A percentile compares a stretch with the other conserved stretches of the same genome.
These are phyloP conservation scores for Penicillium polonicum DNA, from an alignment of 2,329 filamentous ascomycete genomes.

Conservation along the genomic window DNA sequence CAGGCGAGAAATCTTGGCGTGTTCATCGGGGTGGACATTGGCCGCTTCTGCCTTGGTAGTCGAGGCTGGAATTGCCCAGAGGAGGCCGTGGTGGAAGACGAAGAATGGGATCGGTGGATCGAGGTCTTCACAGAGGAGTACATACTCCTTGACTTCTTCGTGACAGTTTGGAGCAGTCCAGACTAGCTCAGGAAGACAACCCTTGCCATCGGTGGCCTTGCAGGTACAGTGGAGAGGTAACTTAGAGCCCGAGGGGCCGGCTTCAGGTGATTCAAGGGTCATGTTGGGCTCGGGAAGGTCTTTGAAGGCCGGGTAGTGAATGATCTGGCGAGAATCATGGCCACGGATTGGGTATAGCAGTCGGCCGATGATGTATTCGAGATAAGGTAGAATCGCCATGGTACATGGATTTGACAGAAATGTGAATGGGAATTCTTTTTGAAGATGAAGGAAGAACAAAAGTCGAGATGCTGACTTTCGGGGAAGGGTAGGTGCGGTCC, in stretches of 20 bases:
- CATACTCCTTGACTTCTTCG: constrained; percentile 24
- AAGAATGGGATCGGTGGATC: constrained; percentile 30
- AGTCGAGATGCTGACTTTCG: neutral
- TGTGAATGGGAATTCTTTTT: neutral
- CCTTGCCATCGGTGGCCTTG: constrained; percentile 22
- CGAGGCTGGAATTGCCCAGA: constrained; percentile 32
- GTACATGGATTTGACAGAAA: neutral
- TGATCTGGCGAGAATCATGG: constrained; percentile 28
- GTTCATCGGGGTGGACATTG: constrained; percentile 17
- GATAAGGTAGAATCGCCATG: constrained; percentile 12
- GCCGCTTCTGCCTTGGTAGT: constrained; percentile 14
- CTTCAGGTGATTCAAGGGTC: constrained; percentile 24
- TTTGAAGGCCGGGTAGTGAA: constrained; percentile 24
- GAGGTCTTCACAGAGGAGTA: constrained; percentile 34
- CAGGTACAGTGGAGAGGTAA: constrained; percentile 25
- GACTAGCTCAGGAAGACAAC: constrained; percentile 24
- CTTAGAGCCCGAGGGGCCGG: constrained; percentile 25
- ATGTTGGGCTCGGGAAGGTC: constrained; percentile 26
- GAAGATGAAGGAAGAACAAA: neutral
- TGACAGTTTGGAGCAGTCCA: constrained; percentile 23
- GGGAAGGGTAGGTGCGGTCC: neutral
- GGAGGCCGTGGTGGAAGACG: constrained; percentile 31
- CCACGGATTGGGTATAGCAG: constrained; percentile 26
- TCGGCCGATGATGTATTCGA: constrained; percentile 23
- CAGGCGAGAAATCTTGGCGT: constrained; percentile 10